Evolutionary conservation across 306 rosid species (phyloP).

Genomic region (Cajanus cajan): DNA sequence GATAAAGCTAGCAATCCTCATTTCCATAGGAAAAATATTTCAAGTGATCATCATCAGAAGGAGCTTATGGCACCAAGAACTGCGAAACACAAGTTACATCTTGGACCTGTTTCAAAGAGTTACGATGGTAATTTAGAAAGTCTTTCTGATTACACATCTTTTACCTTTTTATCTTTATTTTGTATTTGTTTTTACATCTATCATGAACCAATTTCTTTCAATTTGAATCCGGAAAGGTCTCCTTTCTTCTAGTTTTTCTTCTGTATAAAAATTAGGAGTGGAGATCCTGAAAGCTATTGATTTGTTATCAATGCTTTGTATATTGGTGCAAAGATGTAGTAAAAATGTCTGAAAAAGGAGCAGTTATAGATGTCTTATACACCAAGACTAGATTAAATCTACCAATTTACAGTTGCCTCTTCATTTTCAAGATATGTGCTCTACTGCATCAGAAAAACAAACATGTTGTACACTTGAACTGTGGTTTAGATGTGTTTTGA

Average conservation of each 20-base stretch:
- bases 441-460: background rate
- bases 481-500: background rate
- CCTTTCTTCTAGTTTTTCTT: background rate
- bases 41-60: slow-evolving; percentile 23
- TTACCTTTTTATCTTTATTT: background rate
- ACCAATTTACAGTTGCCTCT: slow-evolving; percentile 2
- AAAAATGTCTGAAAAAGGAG: background rate
- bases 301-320: background rate
- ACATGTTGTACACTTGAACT: background rate
- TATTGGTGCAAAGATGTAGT: background rate
- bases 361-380: background rate
- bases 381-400: slow-evolving; percentile 2
- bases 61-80: slow-evolving; percentile 19
- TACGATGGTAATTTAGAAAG: slow-evolving; percentile 39
- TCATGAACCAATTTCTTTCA: background rate
- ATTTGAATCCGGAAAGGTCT: background rate
- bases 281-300: background rate
- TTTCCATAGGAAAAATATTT: slow-evolving; percentile 23
- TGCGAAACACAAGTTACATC: slow-evolving; percentile 19
- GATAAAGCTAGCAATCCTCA: slow-evolving; percentile 16
- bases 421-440: slow-evolving; percentile 8
- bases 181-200: background rate
- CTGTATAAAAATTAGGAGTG: background rate
- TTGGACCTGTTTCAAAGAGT: slow-evolving; percentile 26
- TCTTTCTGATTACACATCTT: background rate